Conservation (phyloP, 73 alveolate species). For the Stentor roeselii region DNA sequence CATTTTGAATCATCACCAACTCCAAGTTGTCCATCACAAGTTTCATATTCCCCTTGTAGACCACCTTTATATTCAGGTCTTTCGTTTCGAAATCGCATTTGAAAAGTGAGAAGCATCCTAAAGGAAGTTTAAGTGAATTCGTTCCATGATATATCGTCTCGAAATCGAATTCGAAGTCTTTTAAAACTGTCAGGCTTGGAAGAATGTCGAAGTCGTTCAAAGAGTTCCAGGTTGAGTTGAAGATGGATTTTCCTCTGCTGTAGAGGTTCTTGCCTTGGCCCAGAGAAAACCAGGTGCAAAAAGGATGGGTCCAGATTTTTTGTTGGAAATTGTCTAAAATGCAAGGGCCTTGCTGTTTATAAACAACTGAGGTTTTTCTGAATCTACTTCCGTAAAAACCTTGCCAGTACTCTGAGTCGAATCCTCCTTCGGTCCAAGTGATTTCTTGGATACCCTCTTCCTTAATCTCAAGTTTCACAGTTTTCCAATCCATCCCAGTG, state of each 20-base stretch:
- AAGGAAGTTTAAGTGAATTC: conserved; percentile 9
- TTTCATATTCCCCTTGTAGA: not conserved
- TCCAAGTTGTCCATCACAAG: not conserved
- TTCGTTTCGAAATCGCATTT: not conserved
- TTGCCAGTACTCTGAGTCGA: conserved; percentile 60
- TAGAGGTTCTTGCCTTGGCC: not conserved
- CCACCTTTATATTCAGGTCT: not conserved
- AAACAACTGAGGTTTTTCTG: not conserved
- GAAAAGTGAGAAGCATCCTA: not conserved
- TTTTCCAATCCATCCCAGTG: not conserved
- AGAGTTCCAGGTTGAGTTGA: not conserved
- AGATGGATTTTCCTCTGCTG: not conserved
- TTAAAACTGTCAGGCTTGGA: not conserved
- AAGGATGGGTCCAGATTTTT: not conserved
- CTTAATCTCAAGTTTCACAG: not conserved
- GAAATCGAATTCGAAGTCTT: not conserved
- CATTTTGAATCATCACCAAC: not conserved
- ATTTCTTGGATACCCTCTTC: not conserved
- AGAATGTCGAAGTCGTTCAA: not conserved
- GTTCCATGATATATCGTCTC: conserved; percentile 3
- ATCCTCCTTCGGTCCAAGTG: conserved; percentile 34
- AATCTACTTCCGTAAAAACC: conserved; percentile 47
- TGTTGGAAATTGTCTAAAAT: not conserved
- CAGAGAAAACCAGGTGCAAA: not conserved
- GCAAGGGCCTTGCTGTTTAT: not conserved